Conservation (phyloP, 1,284 basidiomycete species). For the Irpex sp. region DNA sequence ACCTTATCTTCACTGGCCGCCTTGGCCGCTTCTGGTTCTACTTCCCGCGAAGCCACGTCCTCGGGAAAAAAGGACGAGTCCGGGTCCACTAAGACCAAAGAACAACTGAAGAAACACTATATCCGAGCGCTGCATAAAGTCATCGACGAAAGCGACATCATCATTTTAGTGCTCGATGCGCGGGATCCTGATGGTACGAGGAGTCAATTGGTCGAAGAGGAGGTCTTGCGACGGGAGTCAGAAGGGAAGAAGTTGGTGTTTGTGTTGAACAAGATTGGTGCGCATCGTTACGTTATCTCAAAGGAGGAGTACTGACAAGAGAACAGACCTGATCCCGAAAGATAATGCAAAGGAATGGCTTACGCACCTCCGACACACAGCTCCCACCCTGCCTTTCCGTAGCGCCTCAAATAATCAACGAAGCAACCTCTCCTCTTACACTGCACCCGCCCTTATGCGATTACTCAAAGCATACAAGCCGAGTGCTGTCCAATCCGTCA, state of each 20-base stretch:
- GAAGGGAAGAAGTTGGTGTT: conserved; percentile 89
- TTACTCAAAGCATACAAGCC: conserved; percentile 92
- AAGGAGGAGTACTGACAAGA: conserved; percentile 7
- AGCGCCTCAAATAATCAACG: conserved; percentile 83
- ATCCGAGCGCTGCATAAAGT: conserved; percentile 85
- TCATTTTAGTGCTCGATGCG: conserved; percentile 87
- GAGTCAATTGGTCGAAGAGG: conserved; percentile 86
- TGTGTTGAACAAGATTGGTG: conserved; percentile 92
- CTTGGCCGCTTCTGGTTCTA: conserved; percentile 31
- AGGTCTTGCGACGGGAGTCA: conserved; percentile 78
- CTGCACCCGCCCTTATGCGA: conserved; percentile 80
- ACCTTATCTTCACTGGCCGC: conserved; percentile 57
- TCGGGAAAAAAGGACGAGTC: conserved; percentile 17
- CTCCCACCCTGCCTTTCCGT: conserved; percentile 93
- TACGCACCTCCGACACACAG: conserved; percentile 84
- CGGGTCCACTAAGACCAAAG: conserved; percentile 48
- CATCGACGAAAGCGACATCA: conserved; percentile 89
- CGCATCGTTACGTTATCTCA: conserved; percentile 24
- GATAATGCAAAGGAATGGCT: conserved; percentile 92
- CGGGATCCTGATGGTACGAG: conserved; percentile 90
- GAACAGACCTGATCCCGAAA: conserved; percentile 82
- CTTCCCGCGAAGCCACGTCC: conserved; percentile 20
- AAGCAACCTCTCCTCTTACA: conserved; percentile 71
- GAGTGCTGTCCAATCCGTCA: conserved; percentile 67
- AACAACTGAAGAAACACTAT: conserved; percentile 67